Evolutionary conservation across 2,329 filamentous ascomycete species (phyloP), one percentile per base, ranked within the genome.

Genomic region (Fusarium zealandicum): DNA sequence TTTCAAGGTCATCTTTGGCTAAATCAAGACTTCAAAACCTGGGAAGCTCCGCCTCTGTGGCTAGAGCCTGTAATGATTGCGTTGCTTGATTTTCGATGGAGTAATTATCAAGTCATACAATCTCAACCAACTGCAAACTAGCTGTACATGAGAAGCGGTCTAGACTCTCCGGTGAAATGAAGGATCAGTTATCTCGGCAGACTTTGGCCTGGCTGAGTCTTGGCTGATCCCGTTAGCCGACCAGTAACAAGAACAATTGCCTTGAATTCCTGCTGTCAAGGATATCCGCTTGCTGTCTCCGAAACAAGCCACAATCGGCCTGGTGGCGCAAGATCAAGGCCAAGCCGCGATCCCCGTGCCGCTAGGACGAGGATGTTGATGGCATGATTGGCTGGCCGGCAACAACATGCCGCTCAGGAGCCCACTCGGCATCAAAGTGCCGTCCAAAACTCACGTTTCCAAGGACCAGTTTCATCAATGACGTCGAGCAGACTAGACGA

Each of bases 351-450:
- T 43, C 51, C 45, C 35, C 22, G 31, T 18, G 14, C 39, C 14
- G 9, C 14, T 33, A 27, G 9, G 14, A 20, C 13, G 14, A 4
- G 12, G 11, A 8, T 12, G 1, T 2, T 4, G 14, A 6, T 18
- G 10, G 7, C 12, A 9, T 44, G 46, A 63, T 62, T 62, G 59
- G 59, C 6, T 9, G 9, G 22, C 38, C 54, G 59, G 59, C 43
- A 63, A 30, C 39, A 52, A 63, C n/a, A 28, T 63, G 59, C 59
- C 59, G 59, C 27, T 11, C 22, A 25, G 31, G 22, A 51, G 46
- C 46, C 58, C 37, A 35, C 59, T 63, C 59, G 59, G 59, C 59
- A 63, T 38, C 16, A 59, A 37, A 52, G 54, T 62, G 59, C 59
- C 59, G 59, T 45, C 54, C 44, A 45, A 56, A 54, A 14, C 45